phyloP scores from a whole-genome alignment of 2,329 filamentous ascomycete species.

The Clonostachys rosea region DNA sequence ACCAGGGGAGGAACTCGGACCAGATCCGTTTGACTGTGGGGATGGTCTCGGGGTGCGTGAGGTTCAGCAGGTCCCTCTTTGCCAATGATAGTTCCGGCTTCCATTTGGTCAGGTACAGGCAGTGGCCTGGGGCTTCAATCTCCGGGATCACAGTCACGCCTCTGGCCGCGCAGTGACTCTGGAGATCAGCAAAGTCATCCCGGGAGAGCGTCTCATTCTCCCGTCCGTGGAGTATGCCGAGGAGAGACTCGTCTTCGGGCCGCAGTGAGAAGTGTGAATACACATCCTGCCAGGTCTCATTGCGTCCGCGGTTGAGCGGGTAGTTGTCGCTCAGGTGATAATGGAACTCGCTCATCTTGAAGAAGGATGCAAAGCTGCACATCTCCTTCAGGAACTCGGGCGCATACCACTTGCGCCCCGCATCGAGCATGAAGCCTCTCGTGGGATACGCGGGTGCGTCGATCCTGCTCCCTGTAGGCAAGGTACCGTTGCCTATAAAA shows the following conservation, averaged over 20 bases:
- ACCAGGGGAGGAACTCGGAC: slow-evolving; percentile 48
- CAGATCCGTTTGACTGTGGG: slow-evolving; percentile 45
- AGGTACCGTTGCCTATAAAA: slow-evolving; percentile 19
- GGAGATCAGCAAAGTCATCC: slow-evolving; percentile 39
- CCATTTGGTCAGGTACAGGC: slow-evolving; percentile 48
- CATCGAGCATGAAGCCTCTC: slow-evolving; percentile 30
- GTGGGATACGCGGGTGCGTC: slow-evolving; percentile 38
- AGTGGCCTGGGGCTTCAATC: slow-evolving; percentile 50
- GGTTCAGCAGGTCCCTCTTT: slow-evolving; percentile 35
- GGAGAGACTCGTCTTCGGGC: slow-evolving; percentile 15
- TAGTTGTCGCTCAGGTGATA: slow-evolving; percentile 45
- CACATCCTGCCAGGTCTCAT: slow-evolving; percentile 37
- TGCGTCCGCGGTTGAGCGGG: slow-evolving; percentile 37
- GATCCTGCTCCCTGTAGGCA: slow-evolving; percentile 17
- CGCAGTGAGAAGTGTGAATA: slow-evolving; percentile 37
- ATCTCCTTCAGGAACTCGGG: slow-evolving; percentile 31
- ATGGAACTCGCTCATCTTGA: slow-evolving; percentile 43
- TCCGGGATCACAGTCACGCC: slow-evolving; percentile 50
- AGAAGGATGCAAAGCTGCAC: slow-evolving; percentile 39
- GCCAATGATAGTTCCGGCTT: slow-evolving; percentile 44
- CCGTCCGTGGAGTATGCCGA: slow-evolving; percentile 11
- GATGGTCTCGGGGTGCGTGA: slow-evolving; percentile 42
- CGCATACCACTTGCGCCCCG: slow-evolving; percentile 14
- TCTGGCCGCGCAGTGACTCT: slow-evolving; percentile 40
- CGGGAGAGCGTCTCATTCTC: slow-evolving; percentile 14